A percentile compares a stretch with the other conserved stretches of the same genome.
Evolutionary conservation across 768 basidiomycete species (phyloP).

Genomic region (Tephrocybe sp.): DNA sequence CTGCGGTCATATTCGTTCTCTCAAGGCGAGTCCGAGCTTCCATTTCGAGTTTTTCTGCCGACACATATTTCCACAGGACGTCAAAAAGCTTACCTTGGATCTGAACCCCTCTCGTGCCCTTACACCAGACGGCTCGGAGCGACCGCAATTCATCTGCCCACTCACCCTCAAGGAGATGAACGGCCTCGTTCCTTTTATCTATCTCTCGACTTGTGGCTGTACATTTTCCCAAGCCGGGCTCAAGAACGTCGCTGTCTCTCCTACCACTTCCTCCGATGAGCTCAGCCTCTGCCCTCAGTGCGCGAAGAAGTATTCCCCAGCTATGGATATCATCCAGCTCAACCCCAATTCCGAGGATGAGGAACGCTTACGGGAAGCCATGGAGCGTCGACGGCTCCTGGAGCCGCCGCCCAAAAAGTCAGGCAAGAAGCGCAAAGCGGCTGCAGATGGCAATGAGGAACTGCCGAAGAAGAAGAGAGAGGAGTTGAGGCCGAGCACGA

Average conservation of each 20-base stretch:
- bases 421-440: slow-evolving; percentile 58
- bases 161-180: slow-evolving; percentile 95
- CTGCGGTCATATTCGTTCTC: slow-evolving; percentile 80
- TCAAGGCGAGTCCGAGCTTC: slow-evolving; percentile 67
- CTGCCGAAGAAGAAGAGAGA: slow-evolving; percentile 48
- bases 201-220: slow-evolving; percentile 83
- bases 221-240: slow-evolving; percentile 88
- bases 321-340: slow-evolving; percentile 56
- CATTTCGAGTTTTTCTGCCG: no score
- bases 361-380: slow-evolving; percentile 49
- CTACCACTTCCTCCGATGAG: slow-evolving; percentile 28
- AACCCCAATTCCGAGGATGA: slow-evolving; percentile 76
- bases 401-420: slow-evolving; percentile 49
- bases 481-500: slow-evolving; percentile 38
- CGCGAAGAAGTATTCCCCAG: slow-evolving; percentile 61
- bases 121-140: slow-evolving; percentile 43
- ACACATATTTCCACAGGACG: no score
- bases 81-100: slow-evolving; percentile 81
- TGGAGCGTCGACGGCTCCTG: slow-evolving; percentile 57
- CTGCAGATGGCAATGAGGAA: slow-evolving; percentile 30
- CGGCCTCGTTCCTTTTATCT: slow-evolving; percentile 85
- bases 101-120: slow-evolving; percentile 56
- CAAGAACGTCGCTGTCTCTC: slow-evolving; percentile 53
- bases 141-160: slow-evolving; percentile 84
- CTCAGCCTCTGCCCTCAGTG: slow-evolving; percentile 79